Percentiles rank a stretch among this genome's conserved stretches.
These are phyloP conservation scores for Boletus tomentosulus DNA, from an alignment of 768 basidiomycete genomes.

Conservation along the genomic window DNA sequence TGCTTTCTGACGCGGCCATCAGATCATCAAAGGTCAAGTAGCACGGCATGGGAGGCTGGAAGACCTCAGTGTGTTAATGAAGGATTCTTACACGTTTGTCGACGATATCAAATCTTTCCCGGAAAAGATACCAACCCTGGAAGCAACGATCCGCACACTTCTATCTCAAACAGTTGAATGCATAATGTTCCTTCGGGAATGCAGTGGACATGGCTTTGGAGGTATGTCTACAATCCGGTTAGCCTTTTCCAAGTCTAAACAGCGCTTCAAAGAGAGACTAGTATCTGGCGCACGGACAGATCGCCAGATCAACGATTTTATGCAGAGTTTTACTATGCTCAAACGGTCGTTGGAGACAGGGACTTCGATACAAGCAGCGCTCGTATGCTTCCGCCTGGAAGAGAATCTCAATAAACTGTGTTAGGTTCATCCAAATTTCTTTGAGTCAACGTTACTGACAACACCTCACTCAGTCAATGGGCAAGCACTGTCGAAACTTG, in stretches of 20 bases:
- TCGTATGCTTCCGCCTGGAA: constrained; percentile 29
- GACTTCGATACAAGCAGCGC: constrained; percentile 18
- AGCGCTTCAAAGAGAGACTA: constrained; percentile 12
- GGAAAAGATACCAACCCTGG: constrained; percentile 25
- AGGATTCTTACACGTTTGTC: constrained; percentile 29
- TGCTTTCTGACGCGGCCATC: constrained; percentile 2
- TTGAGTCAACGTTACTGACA: background rate
- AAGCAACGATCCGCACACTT: constrained; percentile 24
- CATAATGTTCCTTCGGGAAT: constrained; percentile 35
- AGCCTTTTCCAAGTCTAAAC: constrained; percentile 4
- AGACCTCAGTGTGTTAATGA: constrained; percentile 30
- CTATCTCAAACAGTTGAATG: constrained; percentile 35
- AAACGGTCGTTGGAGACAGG: constrained; percentile 27
- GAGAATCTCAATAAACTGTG: constrained; percentile 24
- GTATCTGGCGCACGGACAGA: constrained; percentile 17
- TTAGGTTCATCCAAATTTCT: constrained; percentile 7
- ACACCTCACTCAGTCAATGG: constrained; percentile 7
- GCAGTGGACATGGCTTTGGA: constrained; percentile 32
- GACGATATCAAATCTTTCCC: constrained; percentile 26
- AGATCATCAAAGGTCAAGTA: constrained; percentile 30
- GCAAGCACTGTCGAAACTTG: constrained; percentile 24
- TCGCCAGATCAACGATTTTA: constrained; percentile 19
- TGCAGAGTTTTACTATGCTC: constrained; percentile 18
- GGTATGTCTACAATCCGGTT: constrained; percentile 13
- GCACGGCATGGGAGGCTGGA: constrained; percentile 23